Conservation (phyloP, 176 grass and related monocot species). For the Panicum miliaceum region DNA sequence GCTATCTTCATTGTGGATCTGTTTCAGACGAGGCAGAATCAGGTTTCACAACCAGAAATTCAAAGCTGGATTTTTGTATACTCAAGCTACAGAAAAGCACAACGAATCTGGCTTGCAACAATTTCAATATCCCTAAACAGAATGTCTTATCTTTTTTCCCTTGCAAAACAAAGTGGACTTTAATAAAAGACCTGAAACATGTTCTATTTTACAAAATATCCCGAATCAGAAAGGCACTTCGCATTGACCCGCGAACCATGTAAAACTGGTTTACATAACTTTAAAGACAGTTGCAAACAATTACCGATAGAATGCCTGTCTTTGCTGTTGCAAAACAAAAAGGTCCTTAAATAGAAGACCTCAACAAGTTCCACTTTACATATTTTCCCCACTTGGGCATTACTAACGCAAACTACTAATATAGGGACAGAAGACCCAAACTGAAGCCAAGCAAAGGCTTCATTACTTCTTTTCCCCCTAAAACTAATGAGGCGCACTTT, state of each 20-base stretch:
- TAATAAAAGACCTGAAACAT: neutral
- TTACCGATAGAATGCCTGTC: neutral
- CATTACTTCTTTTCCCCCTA: neutral
- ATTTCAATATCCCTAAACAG: neutral
- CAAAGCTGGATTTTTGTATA: neutral
- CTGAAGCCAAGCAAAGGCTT: neutral
- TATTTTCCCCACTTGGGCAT: neutral
- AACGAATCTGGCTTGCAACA: neutral
- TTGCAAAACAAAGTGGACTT: neutral
- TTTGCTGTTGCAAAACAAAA: neutral
- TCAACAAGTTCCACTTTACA: neutral
- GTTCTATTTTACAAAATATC: neutral
- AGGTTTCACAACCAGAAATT: neutral
- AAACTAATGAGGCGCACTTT: neutral
- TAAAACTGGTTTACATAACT: neutral
- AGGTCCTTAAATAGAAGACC: neutral
- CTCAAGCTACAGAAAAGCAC: neutral
- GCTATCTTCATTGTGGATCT: conserved; percentile 49
- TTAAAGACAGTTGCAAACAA: neutral
- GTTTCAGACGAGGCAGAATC: conserved; percentile 7
- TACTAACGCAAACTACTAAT: neutral
- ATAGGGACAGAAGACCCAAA: neutral
- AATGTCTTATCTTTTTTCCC: neutral
- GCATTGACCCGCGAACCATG: neutral
- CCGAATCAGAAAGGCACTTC: neutral